phyloP scores from a whole-genome alignment of 2,329 filamentous ascomycete genomes.

The Arthrobotrys megalospora region DNA sequence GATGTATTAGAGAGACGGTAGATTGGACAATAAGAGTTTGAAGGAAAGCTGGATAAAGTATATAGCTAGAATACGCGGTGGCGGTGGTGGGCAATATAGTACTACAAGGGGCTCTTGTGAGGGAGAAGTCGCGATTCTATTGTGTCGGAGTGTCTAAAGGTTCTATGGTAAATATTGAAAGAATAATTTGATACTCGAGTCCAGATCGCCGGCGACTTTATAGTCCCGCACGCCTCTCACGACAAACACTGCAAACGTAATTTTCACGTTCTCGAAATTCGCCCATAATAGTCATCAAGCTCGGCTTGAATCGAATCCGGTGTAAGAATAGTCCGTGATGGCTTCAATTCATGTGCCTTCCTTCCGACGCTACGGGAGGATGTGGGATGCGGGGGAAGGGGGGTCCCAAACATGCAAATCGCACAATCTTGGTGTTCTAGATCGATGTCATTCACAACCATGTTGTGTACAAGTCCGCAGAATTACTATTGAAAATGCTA shows the following conservation, averaged over 20 bases:
- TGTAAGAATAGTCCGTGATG: background rate
- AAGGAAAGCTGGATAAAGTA: background rate
- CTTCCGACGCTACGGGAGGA: slow-evolving; percentile 15
- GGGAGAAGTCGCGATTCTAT: background rate
- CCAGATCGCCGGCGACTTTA: slow-evolving; percentile 37
- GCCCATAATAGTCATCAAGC: slow-evolving; percentile 23
- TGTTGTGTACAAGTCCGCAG: background rate
- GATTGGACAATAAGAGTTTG: background rate
- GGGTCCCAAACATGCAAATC: slow-evolving; percentile 9
- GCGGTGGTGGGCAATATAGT: background rate
- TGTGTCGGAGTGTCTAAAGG: background rate
- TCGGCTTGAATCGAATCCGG: slow-evolving; percentile 26
- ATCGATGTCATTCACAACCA: background rate
- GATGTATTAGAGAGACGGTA: background rate
- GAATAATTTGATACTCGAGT: background rate
- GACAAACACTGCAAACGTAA: slow-evolving; percentile 6
- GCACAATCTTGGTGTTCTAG: slow-evolving; percentile 17
- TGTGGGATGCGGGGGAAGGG: background rate
- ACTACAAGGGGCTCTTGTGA: background rate
- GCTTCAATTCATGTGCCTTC: slow-evolving; percentile 48
- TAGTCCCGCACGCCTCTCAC: slow-evolving; percentile 6
- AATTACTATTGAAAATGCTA: background rate
- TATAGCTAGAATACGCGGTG: background rate
- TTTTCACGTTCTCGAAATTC: slow-evolving; percentile 8
- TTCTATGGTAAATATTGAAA: slow-evolving; percentile 3